phyloP scores from a whole-genome alignment of 2,329 filamentous ascomycete genomes.

The Aschersonia sp. region DNA sequence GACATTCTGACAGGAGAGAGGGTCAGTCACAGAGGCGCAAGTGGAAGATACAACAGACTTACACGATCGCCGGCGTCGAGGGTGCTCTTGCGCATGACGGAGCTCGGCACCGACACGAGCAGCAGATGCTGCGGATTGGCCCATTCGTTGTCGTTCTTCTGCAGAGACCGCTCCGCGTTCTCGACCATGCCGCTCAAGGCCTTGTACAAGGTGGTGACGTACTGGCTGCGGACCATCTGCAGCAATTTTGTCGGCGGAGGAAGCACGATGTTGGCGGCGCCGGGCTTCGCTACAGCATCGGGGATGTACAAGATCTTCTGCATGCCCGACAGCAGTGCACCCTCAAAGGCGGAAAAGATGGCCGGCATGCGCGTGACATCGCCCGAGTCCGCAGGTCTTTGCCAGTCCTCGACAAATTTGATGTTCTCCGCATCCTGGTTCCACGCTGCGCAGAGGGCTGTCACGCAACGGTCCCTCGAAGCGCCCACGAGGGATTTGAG shows the following conservation, averaged over 20 bases:
- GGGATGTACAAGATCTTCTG: conserved; percentile 92
- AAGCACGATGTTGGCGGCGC: conserved; percentile 62
- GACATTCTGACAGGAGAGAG: conserved; percentile 49
- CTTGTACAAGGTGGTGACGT: conserved; percentile 88
- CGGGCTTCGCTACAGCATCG: conserved; percentile 65
- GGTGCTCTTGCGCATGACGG: conserved; percentile 27
- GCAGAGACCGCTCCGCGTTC: conserved; percentile 68
- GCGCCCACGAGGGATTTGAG: conserved; percentile 62
- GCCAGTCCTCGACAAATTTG: conserved; percentile 90
- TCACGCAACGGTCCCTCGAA: conserved; percentile 72
- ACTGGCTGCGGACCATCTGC: conserved; percentile 81
- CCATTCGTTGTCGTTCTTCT: conserved; percentile 51
- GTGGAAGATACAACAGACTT: conserved; percentile 12
- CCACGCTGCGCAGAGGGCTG: conserved; percentile 81
- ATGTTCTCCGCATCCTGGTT: conserved; percentile 86
- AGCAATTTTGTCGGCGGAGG: conserved; percentile 78
- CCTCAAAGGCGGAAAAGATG: conserved; percentile 76
- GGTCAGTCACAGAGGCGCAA: neutral
- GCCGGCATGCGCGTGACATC: conserved; percentile 87
- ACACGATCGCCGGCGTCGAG: conserved; percentile 43
- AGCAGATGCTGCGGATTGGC: conserved; percentile 31
- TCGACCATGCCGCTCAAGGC: conserved; percentile 92
- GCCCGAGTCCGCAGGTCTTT: conserved; percentile 62
- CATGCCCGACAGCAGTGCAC: conserved; percentile 67
- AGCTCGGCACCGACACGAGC: conserved; percentile 12